Evolutionary conservation across 2,329 filamentous ascomycete genomes (phyloP).

Genomic region (Coleophoma crateriformis): DNA sequence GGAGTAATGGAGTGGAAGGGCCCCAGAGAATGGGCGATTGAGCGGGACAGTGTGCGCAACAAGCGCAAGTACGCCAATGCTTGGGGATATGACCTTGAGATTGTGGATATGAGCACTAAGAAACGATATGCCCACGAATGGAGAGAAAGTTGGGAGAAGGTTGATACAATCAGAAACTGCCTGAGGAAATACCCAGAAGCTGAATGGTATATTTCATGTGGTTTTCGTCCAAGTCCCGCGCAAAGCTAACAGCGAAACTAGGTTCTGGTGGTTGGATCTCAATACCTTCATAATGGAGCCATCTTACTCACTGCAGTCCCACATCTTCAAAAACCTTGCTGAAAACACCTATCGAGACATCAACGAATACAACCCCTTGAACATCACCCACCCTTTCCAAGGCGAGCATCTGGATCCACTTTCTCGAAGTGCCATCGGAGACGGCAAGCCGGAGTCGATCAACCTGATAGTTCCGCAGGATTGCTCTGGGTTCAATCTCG

Average conservation of each 20-base stretch:
- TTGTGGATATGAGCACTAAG: conserved; percentile 98
- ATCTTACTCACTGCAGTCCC: conserved; percentile 78
- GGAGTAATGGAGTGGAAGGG: conserved; percentile 99
- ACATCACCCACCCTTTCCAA: conserved; percentile 79
- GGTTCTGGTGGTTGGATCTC: conserved; percentile 99
- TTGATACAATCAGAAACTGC: conserved; percentile 82
- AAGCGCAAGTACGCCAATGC: conserved; percentile 80
- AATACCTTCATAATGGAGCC: conserved; percentile 99
- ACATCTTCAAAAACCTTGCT: conserved; percentile 79
- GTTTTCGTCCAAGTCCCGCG: neutral
- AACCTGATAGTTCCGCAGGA: conserved; percentile 89
- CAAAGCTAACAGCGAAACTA: conserved; percentile 35
- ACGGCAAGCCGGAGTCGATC: conserved; percentile 72
- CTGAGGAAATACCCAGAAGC: conserved; percentile 93
- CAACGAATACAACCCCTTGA: conserved; percentile 91
- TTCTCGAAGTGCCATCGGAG: conserved; percentile 67
- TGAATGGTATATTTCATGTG: conserved; percentile 69
- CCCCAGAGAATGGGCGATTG: conserved; percentile 94
- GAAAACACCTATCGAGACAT: conserved; percentile 86
- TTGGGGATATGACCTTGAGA: conserved; percentile 95
- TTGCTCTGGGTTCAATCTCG: conserved; percentile 92
- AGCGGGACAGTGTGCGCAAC: conserved; percentile 91
- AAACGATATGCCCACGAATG: conserved; percentile 98
- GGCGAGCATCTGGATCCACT: conserved; percentile 71
- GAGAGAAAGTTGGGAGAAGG: conserved; percentile 99